Percentiles rank a stretch among this genome's conserved stretches.
Conservation (phyloP, 148 eudicot species). For the Simmondsia chinensis region DNA sequence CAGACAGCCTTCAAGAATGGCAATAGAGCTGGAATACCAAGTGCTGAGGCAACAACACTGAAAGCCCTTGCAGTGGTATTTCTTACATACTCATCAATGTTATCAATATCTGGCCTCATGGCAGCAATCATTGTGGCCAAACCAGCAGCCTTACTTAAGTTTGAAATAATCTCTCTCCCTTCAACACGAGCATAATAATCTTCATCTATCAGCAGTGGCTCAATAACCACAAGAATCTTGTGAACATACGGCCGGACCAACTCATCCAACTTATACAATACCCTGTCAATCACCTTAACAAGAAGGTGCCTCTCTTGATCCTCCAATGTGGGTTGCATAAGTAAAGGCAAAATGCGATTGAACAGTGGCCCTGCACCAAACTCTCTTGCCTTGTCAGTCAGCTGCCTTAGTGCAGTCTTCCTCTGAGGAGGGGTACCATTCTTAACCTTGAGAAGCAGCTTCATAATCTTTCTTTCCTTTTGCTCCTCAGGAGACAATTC, state of each 20-base stretch:
- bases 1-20: constrained; percentile 97
- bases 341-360: constrained; percentile 78
- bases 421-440: constrained; percentile 97
- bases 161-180: constrained; percentile 92
- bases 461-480: constrained; percentile 93
- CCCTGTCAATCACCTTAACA: constrained; percentile 94
- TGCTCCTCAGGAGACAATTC: constrained; percentile 84
- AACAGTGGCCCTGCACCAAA: constrained; percentile 94
- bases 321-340: constrained; percentile 95
- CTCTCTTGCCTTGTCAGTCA: constrained; percentile 92
- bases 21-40: constrained; percentile 90
- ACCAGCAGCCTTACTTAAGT: constrained; percentile 97
- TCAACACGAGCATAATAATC: constrained; percentile 98
- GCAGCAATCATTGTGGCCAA: constrained; percentile 99
- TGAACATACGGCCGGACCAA: constrained; percentile 92
- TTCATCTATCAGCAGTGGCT: constrained; percentile 87
- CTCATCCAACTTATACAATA: constrained; percentile 87
- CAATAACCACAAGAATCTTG: constrained; percentile 92
- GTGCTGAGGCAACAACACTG: constrained; percentile 96
- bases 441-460: constrained; percentile 86
- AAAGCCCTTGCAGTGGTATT: constrained; percentile 99
- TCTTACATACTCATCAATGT: constrained; percentile 93
- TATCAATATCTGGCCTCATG: constrained; percentile 97
- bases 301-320: constrained; percentile 96
- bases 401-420: constrained; percentile 89